phyloP scores from a whole-genome alignment of 148 eudicot species.

The Dysphania ambrosioides region DNA sequence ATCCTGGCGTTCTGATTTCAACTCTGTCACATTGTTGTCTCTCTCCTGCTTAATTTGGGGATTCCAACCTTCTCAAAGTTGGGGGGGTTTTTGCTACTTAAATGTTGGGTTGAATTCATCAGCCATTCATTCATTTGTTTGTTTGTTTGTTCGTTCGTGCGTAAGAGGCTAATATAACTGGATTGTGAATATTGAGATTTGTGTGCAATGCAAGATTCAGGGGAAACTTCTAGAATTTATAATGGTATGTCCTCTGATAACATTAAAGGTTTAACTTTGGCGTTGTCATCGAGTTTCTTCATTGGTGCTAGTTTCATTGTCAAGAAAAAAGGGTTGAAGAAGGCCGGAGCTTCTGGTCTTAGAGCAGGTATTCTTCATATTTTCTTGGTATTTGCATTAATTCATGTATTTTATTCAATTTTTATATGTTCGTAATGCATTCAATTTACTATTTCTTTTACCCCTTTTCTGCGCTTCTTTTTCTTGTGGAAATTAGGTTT shows the following conservation, averaged over 20 bases:
- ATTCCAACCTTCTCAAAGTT: no score
- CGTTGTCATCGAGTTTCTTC: slow-evolving; percentile 36
- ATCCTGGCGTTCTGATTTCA: slow-evolving; percentile 16
- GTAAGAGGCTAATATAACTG: neutral
- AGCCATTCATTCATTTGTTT: no score
- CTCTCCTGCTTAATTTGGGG: no score
- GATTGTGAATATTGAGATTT: slow-evolving; percentile 1
- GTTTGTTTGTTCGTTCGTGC: neutral
- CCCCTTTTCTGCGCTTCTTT: neutral
- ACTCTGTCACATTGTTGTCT: neutral
- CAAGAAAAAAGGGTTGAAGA: slow-evolving; percentile 38
- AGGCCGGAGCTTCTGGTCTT: slow-evolving; percentile 32
- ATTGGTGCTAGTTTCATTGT: slow-evolving; percentile 40
- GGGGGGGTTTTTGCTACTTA: no score
- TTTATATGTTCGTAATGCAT: neutral
- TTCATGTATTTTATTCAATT: neutral
- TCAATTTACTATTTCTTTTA: neutral
- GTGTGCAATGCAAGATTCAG: slow-evolving; percentile 29
- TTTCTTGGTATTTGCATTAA: neutral
- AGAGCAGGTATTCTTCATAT: slow-evolving; percentile 26
- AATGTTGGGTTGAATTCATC: no score
- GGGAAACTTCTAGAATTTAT: slow-evolving; percentile 17
- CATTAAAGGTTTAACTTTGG: slow-evolving; percentile 34
- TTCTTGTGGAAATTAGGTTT: slow-evolving; percentile 4
- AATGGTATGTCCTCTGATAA: slow-evolving; percentile 38